Evolutionary conservation across 1,284 basidiomycete genomes (phyloP).

Genomic region (Sporisorium iseilematis-ciliati): DNA sequence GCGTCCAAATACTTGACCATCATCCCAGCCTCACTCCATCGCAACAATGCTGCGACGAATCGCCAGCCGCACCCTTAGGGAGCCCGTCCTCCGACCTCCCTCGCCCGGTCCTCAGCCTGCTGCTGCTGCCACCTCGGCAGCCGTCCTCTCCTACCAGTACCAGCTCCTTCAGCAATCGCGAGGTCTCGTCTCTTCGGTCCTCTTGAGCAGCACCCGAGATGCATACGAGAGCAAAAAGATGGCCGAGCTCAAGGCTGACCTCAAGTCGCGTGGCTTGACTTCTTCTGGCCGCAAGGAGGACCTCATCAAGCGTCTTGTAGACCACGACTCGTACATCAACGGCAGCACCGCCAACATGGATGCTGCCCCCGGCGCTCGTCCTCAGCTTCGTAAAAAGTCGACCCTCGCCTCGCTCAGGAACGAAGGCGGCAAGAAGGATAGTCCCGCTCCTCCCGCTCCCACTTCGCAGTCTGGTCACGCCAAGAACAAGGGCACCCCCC

Average conservation of each 20-base stretch:
- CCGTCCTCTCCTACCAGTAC: slow-evolving; percentile 50
- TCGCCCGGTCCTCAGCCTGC: slow-evolving; percentile 40
- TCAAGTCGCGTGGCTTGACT: slow-evolving; percentile 62
- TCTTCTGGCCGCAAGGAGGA: slow-evolving; percentile 61
- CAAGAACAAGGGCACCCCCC: slow-evolving; percentile 26
- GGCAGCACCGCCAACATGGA: slow-evolving; percentile 49
- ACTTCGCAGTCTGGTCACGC: slow-evolving; percentile 27
- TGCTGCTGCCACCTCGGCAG: slow-evolving; percentile 41
- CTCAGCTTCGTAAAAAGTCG: slow-evolving; percentile 52
- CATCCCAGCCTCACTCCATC: slow-evolving; percentile 7
- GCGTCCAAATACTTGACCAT: neutral
- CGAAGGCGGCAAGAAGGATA: slow-evolving; percentile 18
- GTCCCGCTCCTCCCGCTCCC: slow-evolving; percentile 28
- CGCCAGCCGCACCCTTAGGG: slow-evolving; percentile 47
- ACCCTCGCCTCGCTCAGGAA: slow-evolving; percentile 52
- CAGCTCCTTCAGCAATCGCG: slow-evolving; percentile 49
- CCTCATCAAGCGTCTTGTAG: slow-evolving; percentile 60
- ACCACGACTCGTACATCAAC: slow-evolving; percentile 55
- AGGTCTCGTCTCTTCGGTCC: slow-evolving; percentile 61
- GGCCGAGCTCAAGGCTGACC: slow-evolving; percentile 57
- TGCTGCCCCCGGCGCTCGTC: slow-evolving; percentile 26
- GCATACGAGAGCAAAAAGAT: slow-evolving; percentile 59
- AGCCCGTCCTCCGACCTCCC: slow-evolving; percentile 36
- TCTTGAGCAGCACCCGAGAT: slow-evolving; percentile 59
- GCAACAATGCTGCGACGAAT: slow-evolving; percentile 49